These are phyloP conservation scores for Colletotrichum shisoi DNA, from an alignment of 2,329 filamentous ascomycete genomes.

Conservation along the genomic window DNA sequence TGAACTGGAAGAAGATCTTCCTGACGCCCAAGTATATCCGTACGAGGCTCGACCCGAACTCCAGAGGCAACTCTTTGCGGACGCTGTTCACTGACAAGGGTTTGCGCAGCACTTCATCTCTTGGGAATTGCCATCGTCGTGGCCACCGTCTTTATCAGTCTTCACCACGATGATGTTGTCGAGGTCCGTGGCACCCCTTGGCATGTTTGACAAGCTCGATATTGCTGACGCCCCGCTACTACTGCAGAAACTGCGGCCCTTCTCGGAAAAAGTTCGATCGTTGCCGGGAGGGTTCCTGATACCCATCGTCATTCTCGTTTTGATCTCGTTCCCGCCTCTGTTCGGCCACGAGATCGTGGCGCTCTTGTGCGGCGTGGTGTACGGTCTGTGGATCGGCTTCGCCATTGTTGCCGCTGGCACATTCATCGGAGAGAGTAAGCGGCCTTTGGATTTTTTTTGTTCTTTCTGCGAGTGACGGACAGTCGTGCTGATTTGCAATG, in stretches of 20 bases:
- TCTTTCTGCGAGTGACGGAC: no score
- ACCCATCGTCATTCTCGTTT: constrained; percentile 50
- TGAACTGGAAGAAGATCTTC: constrained; percentile 49
- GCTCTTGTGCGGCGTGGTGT: constrained; percentile 54
- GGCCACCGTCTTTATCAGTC: constrained; percentile 47
- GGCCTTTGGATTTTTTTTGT: no score
- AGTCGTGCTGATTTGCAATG: background rate
- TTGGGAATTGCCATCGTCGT: constrained; percentile 45
- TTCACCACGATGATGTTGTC: constrained; percentile 52
- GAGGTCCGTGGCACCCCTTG: constrained; percentile 39
- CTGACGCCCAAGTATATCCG: constrained; percentile 48
- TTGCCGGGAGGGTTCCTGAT: constrained; percentile 52
- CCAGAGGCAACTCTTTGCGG: background rate
- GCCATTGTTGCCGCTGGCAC: constrained; percentile 53
- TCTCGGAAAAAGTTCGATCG: constrained; percentile 50
- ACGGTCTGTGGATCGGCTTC: constrained; percentile 53
- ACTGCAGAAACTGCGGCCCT: constrained; percentile 46
- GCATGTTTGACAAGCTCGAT: background rate
- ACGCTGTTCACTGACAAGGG: background rate
- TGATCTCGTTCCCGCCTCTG: constrained; percentile 53
- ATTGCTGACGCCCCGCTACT: background rate
- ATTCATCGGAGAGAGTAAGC: constrained; percentile 49
- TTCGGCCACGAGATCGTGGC: constrained; percentile 55
- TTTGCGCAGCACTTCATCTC: constrained; percentile 42
- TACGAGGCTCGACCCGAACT: constrained; percentile 1